Evolutionary conservation across 352 stramenopile genomes (phyloP), one percentile per base, ranked within the genome.

Genomic region (Pythium plurisporium): DNA sequence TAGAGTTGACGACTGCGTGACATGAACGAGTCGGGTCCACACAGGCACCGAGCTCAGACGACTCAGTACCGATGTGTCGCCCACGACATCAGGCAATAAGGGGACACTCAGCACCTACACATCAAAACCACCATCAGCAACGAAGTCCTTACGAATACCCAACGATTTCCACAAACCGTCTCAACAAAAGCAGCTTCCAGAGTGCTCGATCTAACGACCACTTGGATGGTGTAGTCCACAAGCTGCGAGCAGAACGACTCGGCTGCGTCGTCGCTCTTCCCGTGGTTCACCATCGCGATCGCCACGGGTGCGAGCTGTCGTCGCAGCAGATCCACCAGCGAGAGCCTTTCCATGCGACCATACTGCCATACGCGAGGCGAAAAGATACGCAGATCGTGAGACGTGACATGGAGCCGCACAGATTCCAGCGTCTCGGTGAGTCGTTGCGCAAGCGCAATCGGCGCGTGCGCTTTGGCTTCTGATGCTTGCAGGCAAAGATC

Each of bases 401-500:
- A 44, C 7, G 30, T n/a, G n/a, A 83, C 47, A 43, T 82, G 71
- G 17, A 62, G 31, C 20, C 67, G 63, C 9, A 83, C 42, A 25
- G 25, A 42, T 12, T 22, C 37, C 20, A 45, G 17, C 4, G 12
- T 12, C 17, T 73, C 54, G 10, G 62, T 43, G n/a, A 69, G 34
- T 11, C 43, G 45, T 11, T 59, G 42, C n/a, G 33, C 49, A 44
- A 84, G 44, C 10, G 47, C 22, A 6, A 34, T 29, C 5, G 73
- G 61, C 23, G 56, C 29, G 2, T 73, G 55, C 23, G 67, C 4
- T 47, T 20, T 37, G 5, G 27, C 12, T 9, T 26, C 52, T 10
- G 9, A 59, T 26, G 30, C 62, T 25, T 87, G 76, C 2, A 87
- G 56, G 59, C 62, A 69, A 36, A 85, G 45, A 47, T 87, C 74